A percentile compares a stretch with the other conserved stretches of the same genome.
Evolutionary conservation across 495 filamentous ascomycete species (phyloP).

Genomic region (Talaromyces thailandensis): DNA sequence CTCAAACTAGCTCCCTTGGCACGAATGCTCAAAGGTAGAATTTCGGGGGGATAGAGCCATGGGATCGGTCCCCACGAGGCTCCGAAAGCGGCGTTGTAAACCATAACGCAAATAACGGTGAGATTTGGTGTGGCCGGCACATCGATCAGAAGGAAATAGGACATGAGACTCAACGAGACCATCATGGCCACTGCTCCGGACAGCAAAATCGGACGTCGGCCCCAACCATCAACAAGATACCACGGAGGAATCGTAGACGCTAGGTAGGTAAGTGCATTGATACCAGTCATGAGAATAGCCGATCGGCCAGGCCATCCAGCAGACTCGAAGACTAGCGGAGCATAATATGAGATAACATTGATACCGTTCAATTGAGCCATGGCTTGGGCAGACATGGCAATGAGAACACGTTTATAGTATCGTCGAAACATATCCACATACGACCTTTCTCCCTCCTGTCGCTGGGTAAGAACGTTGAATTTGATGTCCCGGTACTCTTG

Average conservation of each 20-base stretch:
- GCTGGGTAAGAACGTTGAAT: conserved; percentile 86
- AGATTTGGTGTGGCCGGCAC: conserved; percentile 64
- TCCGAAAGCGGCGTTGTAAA: conserved; percentile 96
- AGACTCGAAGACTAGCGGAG: conserved; percentile 90
- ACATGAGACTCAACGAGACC: conserved; percentile 81
- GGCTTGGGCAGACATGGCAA: conserved; percentile 97
- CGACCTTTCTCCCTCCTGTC: conserved; percentile 87
- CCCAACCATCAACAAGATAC: conserved; percentile 94
- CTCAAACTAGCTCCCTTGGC: conserved; percentile 97
- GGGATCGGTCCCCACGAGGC: conserved; percentile 99
- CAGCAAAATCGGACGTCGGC: conserved; percentile 80
- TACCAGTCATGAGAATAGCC: conserved; percentile 94
- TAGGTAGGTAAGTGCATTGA: conserved; percentile 89
- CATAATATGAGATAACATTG: conserved; percentile 99
- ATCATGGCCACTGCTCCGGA: conserved; percentile 89
- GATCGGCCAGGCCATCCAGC: conserved; percentile 86
- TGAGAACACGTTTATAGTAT: conserved; percentile 86
- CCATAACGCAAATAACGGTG: conserved; percentile 92
- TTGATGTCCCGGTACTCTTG: conserved; percentile 98
- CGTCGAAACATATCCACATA: conserved; percentile 93
- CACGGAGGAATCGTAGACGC: conserved; percentile 88
- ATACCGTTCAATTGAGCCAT: conserved; percentile 96
- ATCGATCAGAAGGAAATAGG: conserved; percentile 91
- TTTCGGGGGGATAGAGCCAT: conserved; percentile 97
- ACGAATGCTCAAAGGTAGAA: conserved; percentile 90